Evolutionary conservation across 2,329 filamentous ascomycete species (phyloP).

Genomic region (Neurospora crassa): DNA sequence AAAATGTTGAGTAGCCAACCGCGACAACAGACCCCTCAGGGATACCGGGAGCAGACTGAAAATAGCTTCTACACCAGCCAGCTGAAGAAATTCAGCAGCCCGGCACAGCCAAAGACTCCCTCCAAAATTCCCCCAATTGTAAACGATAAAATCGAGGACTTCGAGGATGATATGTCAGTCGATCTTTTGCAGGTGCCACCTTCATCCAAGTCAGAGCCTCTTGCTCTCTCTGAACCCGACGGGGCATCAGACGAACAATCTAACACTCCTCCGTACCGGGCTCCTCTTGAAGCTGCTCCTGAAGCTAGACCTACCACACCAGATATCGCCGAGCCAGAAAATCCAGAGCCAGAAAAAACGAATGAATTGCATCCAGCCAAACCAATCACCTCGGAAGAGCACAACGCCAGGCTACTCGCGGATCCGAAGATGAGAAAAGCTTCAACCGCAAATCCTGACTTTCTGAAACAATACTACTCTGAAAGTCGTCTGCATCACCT

Average conservation of each 20-base stretch:
- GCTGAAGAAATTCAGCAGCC: conserved; percentile 35
- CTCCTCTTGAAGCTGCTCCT: background rate
- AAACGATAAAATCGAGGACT: conserved; percentile 29
- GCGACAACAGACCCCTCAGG: conserved; percentile 37
- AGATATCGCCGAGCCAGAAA: background rate
- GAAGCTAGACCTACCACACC: background rate
- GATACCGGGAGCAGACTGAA: conserved; percentile 75
- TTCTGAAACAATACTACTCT: conserved; percentile 88
- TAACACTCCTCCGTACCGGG: background rate
- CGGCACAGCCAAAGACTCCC: conserved; percentile 12
- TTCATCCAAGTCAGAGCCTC: background rate
- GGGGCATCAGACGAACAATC: background rate
- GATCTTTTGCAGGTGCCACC: conserved; percentile 17
- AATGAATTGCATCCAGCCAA: conserved; percentile 12
- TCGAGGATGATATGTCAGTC: conserved; percentile 29
- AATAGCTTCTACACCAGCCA: conserved; percentile 76
- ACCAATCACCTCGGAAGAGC: conserved; percentile 74
- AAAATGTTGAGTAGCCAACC: conserved; percentile 58
- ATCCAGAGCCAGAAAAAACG: background rate
- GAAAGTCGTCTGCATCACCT: conserved; percentile 92
- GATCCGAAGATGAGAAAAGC: conserved; percentile 82
- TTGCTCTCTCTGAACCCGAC: background rate
- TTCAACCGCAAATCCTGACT: conserved; percentile 85
- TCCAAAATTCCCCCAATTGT: conserved; percentile 8
- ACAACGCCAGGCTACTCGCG: conserved; percentile 75